Conservation (phyloP, 257 asterid species). For the Fraxinus excelsior region DNA sequence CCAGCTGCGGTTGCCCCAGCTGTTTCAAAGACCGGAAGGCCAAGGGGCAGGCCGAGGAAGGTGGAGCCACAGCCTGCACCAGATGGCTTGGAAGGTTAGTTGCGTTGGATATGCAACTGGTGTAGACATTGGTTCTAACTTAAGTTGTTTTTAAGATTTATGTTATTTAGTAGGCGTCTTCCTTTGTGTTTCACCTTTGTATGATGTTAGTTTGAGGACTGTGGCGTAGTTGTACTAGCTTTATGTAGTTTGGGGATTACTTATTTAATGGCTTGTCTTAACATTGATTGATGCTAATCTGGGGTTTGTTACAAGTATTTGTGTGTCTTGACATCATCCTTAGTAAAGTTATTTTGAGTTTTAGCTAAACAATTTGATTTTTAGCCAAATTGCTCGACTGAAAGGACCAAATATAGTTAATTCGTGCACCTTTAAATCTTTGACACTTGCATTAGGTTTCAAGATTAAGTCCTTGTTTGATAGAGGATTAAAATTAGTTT, state of each 20-base stretch:
- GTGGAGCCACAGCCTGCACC: constrained; percentile 57
- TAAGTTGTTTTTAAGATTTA: constrained; percentile 22
- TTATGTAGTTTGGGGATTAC: constrained; percentile 35
- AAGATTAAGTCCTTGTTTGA: background rate
- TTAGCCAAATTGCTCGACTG: background rate
- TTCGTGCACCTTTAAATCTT: background rate
- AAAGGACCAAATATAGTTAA: background rate
- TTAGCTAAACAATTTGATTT: background rate
- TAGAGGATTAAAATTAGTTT: no score
- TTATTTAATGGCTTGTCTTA: constrained; percentile 24
- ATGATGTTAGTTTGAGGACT: constrained; percentile 11
- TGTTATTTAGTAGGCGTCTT: constrained; percentile 24
- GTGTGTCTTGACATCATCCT: background rate
- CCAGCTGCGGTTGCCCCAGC: constrained; percentile 35
- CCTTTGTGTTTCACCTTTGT: constrained; percentile 11
- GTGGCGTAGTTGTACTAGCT: constrained; percentile 23
- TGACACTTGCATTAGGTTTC: background rate
- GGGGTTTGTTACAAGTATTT: background rate
- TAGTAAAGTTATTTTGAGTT: background rate
- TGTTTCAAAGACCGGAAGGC: constrained; percentile 52
- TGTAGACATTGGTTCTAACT: constrained; percentile 25
- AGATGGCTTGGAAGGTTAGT: constrained; percentile 43
- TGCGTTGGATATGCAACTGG: constrained; percentile 26
- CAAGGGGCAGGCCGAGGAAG: constrained; percentile 87
- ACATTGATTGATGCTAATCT: constrained; percentile 21